phyloP scores from a whole-genome alignment of 345 rosid genomes.

The Anacardium occidentale region DNA sequence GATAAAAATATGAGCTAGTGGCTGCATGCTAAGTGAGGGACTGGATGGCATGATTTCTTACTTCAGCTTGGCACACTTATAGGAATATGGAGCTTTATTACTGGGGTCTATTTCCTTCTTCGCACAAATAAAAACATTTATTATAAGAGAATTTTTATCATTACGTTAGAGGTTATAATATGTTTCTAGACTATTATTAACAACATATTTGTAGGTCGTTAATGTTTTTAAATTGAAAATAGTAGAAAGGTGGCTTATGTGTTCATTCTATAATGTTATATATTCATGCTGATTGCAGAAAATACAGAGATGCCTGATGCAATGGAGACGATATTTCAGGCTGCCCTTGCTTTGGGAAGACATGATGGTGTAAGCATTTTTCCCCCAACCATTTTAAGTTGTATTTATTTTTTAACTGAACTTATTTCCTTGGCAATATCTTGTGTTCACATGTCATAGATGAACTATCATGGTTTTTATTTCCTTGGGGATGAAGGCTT shows the following conservation, averaged over 20 bases:
- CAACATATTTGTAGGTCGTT: background rate
- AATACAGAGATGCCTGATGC: slow-evolving; percentile 86
- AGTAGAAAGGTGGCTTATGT: background rate
- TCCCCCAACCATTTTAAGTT: background rate
- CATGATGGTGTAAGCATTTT: slow-evolving; percentile 69
- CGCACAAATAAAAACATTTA: background rate
- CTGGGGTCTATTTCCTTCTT: background rate
- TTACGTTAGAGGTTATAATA: slow-evolving; percentile 2
- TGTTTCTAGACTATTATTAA: background rate
- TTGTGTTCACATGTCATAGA: too few relatives aligned
- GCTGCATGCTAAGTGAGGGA: background rate
- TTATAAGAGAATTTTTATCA: background rate
- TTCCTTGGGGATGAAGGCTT: too few relatives aligned
- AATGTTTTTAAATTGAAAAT: background rate
- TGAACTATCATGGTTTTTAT: background rate
- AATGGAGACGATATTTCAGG: slow-evolving; percentile 88
- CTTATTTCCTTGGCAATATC: background rate
- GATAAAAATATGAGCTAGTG: background rate
- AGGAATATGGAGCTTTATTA: background rate
- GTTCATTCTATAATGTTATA: slow-evolving; percentile 1
- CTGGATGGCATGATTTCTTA: background rate
- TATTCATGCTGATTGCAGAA: slow-evolving; percentile 46
- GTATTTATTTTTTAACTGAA: background rate
- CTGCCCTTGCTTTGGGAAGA: slow-evolving; percentile 82
- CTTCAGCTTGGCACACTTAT: background rate